Percentiles rank a stretch among this genome's conserved stretches.
Evolutionary conservation across 306 rosid species (phyloP).

Genomic region (Glycine tomentella): DNA sequence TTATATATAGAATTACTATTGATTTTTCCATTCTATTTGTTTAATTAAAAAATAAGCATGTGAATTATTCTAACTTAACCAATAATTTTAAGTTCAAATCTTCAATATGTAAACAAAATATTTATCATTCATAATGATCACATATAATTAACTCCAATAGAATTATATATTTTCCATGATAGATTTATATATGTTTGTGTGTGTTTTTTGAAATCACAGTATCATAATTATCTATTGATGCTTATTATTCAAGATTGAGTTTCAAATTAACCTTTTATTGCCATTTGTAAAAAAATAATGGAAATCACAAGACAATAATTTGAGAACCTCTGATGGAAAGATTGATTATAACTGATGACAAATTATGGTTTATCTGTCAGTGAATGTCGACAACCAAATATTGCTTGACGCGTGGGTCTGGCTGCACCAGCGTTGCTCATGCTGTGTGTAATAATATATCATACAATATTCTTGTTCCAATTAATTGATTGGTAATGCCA

Average conservation of each 20-base stretch:
- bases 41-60: too few species aligned
- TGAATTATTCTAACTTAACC: too few species aligned
- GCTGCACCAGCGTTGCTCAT: not conserved
- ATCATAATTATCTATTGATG: not conserved
- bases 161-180: too few species aligned
- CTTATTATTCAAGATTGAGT: conserved; percentile 22
- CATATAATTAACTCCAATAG: too few species aligned
- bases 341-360: conserved; percentile 32
- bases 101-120: too few species aligned
- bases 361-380: conserved; percentile 16
- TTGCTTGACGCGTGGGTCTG: conserved; percentile 29
- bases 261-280: not conserved
- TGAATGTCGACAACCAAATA: conserved; percentile 39
- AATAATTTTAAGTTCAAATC: too few species aligned
- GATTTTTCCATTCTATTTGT: too few species aligned
- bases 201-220: not conserved
- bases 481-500: not conserved
- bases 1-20: too few species aligned
- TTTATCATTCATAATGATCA: too few species aligned
- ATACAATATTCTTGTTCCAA: not conserved
- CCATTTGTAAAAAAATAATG: conserved; percentile 16
- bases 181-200: too few species aligned
- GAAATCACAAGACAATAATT: conserved; percentile 39
- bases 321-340: conserved; percentile 45
- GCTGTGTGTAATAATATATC: not conserved